Evolutionary conservation across 495 filamentous ascomycete genomes (phyloP).

Genomic region (Aspergillus sclerotiicarbonarius): DNA sequence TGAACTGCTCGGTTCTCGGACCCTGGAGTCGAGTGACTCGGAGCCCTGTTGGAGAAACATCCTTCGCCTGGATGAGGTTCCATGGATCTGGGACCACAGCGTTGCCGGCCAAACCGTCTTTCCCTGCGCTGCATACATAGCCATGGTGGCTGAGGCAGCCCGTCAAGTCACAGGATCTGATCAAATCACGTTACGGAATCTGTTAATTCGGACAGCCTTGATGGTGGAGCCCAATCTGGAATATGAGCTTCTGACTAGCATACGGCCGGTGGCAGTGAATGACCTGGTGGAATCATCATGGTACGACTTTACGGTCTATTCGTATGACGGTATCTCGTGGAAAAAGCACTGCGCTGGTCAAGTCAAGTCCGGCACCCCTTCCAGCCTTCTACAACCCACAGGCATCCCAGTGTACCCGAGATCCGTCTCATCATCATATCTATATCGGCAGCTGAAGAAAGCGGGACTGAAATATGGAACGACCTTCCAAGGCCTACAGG

Average conservation of each 20-base stretch:
- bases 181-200: constrained; percentile 16
- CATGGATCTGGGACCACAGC: constrained; percentile 50
- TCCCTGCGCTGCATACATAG: constrained; percentile 47
- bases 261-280: constrained; percentile 29
- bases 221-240: constrained; percentile 18
- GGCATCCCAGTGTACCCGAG: not conserved
- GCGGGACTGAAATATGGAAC: constrained; percentile 35
- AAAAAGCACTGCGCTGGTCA: constrained; percentile 41
- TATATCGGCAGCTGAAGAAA: constrained; percentile 30
- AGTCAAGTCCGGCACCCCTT: constrained; percentile 4
- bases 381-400: not conserved
- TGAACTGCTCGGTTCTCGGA: constrained; percentile 44
- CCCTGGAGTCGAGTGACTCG: constrained; percentile 35
- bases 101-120: constrained; percentile 40
- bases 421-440: not conserved
- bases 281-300: constrained; percentile 32
- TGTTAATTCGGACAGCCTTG: constrained; percentile 26
- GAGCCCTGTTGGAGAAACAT: constrained; percentile 54
- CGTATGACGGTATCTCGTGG: constrained; percentile 33
- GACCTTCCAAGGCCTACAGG: constrained; percentile 19
- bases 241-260: constrained; percentile 28
- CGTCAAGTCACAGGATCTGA: constrained; percentile 34
- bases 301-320: constrained; percentile 43
- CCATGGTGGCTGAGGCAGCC: constrained; percentile 47
- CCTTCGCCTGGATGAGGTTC: constrained; percentile 38